Evolutionary conservation across 2,329 filamentous ascomycete species (phyloP).

Genomic region (Neoascochyta sp.): DNA sequence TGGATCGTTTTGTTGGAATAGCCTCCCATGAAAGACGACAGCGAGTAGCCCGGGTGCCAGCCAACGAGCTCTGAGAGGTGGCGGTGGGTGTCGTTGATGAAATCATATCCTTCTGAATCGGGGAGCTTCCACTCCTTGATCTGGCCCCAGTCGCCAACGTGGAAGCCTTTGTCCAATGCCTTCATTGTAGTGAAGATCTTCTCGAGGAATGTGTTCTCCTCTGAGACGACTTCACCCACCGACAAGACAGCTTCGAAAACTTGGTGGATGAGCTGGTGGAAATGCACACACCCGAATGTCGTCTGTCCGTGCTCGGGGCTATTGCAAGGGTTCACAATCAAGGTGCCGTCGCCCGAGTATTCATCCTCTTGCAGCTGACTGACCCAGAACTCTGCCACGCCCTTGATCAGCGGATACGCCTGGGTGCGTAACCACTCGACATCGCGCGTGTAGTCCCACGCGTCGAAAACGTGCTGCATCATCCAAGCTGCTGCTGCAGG

Average conservation of each 20-base stretch:
- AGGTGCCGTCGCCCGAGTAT: slow-evolving; percentile 50
- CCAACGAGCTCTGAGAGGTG: slow-evolving; percentile 56
- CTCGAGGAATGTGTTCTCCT: slow-evolving; percentile 34
- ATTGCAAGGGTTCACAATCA: slow-evolving; percentile 58
- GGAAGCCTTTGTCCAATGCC: slow-evolving; percentile 51
- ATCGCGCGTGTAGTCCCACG: slow-evolving; percentile 54
- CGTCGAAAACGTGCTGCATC: slow-evolving; percentile 58
- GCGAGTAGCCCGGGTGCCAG: slow-evolving; percentile 54
- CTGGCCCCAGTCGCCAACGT: slow-evolving; percentile 44
- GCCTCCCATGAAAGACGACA: slow-evolving; percentile 42
- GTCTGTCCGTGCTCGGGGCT: slow-evolving; percentile 54
- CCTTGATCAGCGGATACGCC: slow-evolving; percentile 55
- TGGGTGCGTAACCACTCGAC: slow-evolving; percentile 42
- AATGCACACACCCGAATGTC: slow-evolving; percentile 54
- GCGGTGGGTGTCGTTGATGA: slow-evolving; percentile 47
- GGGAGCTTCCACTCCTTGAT: slow-evolving; percentile 53
- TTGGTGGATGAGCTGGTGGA: slow-evolving; percentile 50
- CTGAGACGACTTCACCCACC: slow-evolving; percentile 10
- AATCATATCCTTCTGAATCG: slow-evolving; percentile 38
- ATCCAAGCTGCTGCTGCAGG: slow-evolving; percentile 55
- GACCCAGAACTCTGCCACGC: slow-evolving; percentile 55
- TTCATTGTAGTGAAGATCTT: slow-evolving; percentile 43
- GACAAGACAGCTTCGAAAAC: slow-evolving; percentile 34
- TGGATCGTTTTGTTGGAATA: slow-evolving; percentile 47
- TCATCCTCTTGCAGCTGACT: slow-evolving; percentile 51